Evolutionary conservation across 2,329 filamentous ascomycete genomes (phyloP), one percentile per base, ranked within the genome.

Genomic region (Triangularia verruculosa): DNA sequence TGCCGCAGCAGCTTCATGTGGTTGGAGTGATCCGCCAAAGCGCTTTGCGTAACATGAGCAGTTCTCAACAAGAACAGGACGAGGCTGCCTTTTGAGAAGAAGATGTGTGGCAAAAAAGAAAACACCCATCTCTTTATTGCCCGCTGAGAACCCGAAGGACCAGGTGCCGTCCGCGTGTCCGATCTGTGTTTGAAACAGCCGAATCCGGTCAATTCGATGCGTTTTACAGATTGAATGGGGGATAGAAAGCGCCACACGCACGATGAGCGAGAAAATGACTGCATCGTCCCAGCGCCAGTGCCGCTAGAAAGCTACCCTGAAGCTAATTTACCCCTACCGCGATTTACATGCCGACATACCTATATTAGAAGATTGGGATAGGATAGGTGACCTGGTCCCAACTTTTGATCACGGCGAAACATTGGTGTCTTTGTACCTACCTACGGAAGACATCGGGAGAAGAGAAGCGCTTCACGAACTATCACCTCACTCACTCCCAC

Each of bases 371-470:
- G 39, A 47, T 11, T n/a, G 39, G 4, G 39, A n/a, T 22, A 17
- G n/a, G 39, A 47, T 47, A 47, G 17, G 55, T 22, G 55, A 39
- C 20, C 28, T 55, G 27, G 22, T 52, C 17, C 32, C 47, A 20
- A 30, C 52, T 34, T n/a, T 62, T 64, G 59, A 62, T 62, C 59
- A 65, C 60, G 53, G 63, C 60, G 63, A 65, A 61, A 65, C 64
- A 65, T 27, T 61, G 59, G 28, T 57, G 28, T 32, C 25, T 57
- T 12, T 52, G 54, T 62, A 57, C 56, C 59, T n/a, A 47, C 30
- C 59, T n/a, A 47, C 30, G 53, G 56, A 59, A 61, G 55, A 55
- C 25, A 25, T 43, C 60, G 56, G 63, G 57, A 62, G 47, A 39
- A 39, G 20, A 59, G 20, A 54, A 54, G 20, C 51, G 15, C 20